A percentile compares a stretch with the other conserved stretches of the same genome.
These are phyloP conservation scores for Blastomyces silverae DNA, from an alignment of 2,329 filamentous ascomycete genomes.

Conservation along the genomic window DNA sequence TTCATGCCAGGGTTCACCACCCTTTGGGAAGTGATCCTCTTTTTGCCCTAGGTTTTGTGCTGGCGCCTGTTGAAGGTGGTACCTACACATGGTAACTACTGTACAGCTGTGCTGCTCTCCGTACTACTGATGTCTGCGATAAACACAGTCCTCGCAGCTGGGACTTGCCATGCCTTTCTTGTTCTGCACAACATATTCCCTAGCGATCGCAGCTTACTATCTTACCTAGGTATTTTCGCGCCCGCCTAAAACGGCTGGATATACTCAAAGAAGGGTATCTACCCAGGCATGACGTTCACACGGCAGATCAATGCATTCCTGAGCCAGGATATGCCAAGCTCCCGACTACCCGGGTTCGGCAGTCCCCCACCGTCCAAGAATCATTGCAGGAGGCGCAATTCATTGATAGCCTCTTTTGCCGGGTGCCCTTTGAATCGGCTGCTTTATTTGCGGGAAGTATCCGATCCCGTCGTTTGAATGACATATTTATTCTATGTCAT, in stretches of 20 bases:
- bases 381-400: not conserved
- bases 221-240: not conserved
- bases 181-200: not conserved
- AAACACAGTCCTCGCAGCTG: not conserved
- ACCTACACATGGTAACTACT: not conserved
- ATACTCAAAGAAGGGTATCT: not conserved
- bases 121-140: not conserved
- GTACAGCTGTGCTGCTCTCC: not conserved
- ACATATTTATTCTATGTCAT: not conserved
- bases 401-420: too few relatives aligned
- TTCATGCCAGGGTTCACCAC: not conserved
- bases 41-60: not conserved
- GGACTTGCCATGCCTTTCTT: slow-evolving; percentile 5
- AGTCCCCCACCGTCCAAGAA: too few relatives aligned
- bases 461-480: not conserved
- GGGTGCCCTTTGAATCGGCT: not conserved
- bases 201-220: not conserved
- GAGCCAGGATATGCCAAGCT: not conserved
- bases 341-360: not conserved
- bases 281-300: not conserved
- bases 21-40: slow-evolving; percentile 6
- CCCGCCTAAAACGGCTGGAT: not conserved
- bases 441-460: not conserved
- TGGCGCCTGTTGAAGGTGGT: slow-evolving; percentile 4
- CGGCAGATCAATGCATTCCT: not conserved